Conservation (phyloP, 345 rosid species). For the Erysimum cheiranthoides region DNA sequence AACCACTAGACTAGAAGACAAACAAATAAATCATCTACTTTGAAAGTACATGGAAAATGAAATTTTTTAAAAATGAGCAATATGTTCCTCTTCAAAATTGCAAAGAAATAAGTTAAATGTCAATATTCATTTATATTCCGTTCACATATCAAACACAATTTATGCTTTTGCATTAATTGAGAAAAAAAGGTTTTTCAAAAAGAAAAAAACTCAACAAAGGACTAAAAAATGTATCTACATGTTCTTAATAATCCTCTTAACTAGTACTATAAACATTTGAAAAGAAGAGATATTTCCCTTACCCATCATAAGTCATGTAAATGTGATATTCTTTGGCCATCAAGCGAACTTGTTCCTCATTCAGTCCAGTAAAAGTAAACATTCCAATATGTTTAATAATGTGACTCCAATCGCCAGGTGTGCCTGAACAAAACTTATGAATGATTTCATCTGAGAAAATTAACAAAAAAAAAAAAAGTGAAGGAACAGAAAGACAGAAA, state of each 20-base stretch:
- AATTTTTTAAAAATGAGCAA: neutral
- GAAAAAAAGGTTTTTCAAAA: too few species aligned
- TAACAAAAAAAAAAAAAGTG: neutral
- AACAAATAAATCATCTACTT: neutral
- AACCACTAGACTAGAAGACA: neutral
- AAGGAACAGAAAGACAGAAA: neutral
- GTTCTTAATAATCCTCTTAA: neutral
- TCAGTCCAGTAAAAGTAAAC: conserved; percentile 64
- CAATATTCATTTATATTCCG: neutral
- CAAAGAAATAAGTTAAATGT: neutral
- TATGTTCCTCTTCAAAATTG: neutral
- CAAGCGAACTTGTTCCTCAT: conserved; percentile 57
- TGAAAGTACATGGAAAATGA: neutral
- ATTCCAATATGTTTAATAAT: conserved; percentile 66
- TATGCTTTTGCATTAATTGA: too few species aligned
- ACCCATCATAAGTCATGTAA: conserved; percentile 74
- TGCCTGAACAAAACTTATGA: conserved; percentile 44
- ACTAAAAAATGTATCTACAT: too few species aligned
- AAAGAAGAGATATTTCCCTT: neutral
- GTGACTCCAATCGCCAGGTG: conserved; percentile 79
- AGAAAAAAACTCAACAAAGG: too few species aligned
- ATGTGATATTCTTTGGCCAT: conserved; percentile 64
- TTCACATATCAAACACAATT: neutral
- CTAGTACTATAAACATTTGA: neutral
- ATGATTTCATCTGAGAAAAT: neutral